A percentile compares a stretch with the other conserved stretches of the same genome.
Evolutionary conservation across 805 yeast genomes (phyloP).

Genomic region (Saccharomycopsis sp.): DNA sequence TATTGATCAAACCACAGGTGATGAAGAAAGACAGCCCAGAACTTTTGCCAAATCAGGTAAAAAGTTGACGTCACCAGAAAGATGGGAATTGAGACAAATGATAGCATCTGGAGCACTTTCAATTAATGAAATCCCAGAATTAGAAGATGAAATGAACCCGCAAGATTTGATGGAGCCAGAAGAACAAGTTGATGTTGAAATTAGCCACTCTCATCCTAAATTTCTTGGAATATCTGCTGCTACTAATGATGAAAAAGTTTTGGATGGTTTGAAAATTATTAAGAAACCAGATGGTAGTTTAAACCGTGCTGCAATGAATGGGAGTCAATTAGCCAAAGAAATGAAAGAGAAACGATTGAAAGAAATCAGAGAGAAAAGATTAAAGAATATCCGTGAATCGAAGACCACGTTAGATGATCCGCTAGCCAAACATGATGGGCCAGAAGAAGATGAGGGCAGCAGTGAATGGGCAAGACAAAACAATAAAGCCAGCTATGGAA

Average conservation of each 20-base stretch:
- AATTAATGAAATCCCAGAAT: constrained; percentile 62
- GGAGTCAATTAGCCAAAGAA: constrained; percentile 61
- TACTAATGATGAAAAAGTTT: constrained; percentile 14
- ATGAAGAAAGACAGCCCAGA: constrained; percentile 24
- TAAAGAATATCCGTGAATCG: constrained; percentile 32
- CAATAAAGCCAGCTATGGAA: constrained; percentile 23
- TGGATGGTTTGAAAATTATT: constrained; percentile 50
- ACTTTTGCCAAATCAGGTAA: constrained; percentile 24
- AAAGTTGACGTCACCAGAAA: constrained; percentile 73
- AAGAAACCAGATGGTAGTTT: constrained; percentile 76
- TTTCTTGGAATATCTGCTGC: constrained; percentile 39
- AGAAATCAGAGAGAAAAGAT: constrained; percentile 35
- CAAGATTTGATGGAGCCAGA: constrained; percentile 27
- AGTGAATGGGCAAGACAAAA: constrained; percentile 18
- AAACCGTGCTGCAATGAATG: constrained; percentile 66
- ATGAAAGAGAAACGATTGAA: constrained; percentile 52
- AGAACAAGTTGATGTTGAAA: constrained; percentile 62
- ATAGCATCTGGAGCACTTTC: constrained; percentile 72
- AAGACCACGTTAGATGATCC: constrained; percentile 21
- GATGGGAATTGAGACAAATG: constrained; percentile 84
- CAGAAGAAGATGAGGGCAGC: constrained; percentile 7
- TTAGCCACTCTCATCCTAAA: constrained; percentile 60
- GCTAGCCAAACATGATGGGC: constrained; percentile 18
- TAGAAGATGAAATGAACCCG: constrained; percentile 33
- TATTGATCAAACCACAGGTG: constrained; percentile 67